Conservation (phyloP, 2,329 filamentous ascomycete genomes). For the Stachybotrys chlorohalonatus region DNA sequence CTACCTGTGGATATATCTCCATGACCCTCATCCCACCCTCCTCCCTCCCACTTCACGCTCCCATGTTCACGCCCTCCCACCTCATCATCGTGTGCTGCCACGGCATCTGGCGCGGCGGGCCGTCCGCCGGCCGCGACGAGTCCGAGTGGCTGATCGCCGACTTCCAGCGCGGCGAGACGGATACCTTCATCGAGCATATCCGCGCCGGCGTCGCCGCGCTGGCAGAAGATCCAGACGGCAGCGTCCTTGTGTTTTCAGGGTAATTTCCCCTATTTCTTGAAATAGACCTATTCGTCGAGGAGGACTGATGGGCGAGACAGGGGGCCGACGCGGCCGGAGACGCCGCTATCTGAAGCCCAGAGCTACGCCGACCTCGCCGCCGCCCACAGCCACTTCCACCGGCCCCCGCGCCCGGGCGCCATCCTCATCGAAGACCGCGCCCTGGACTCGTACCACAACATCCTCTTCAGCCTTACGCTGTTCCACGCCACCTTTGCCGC, state of each 20-base stretch:
- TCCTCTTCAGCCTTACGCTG: conserved; percentile 60
- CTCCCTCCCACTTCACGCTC: conserved; percentile 3
- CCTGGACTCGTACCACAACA: conserved; percentile 78
- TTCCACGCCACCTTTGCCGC: conserved; percentile 29
- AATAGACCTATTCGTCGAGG: too few relatives aligned
- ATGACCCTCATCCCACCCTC: not conserved
- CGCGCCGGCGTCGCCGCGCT: conserved; percentile 51
- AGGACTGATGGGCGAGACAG: conserved; percentile 23
- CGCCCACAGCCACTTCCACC: conserved; percentile 33
- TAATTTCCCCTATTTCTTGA: conserved; percentile 20
- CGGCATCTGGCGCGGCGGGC: conserved; percentile 62
- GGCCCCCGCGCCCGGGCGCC: not conserved
- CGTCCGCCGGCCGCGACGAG: conserved; percentile 41
- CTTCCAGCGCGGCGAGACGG: conserved; percentile 71
- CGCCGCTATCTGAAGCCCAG: conserved; percentile 47
- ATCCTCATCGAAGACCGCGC: conserved; percentile 60
- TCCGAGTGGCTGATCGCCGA: conserved; percentile 63
- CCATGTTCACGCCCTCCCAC: conserved; percentile 29
- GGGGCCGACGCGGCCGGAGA: conserved; percentile 52
- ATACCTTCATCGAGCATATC: conserved; percentile 71
- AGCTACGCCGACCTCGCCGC: conserved; percentile 50
- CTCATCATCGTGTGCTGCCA: conserved; percentile 80
- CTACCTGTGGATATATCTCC: not conserved
- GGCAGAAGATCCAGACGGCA: conserved; percentile 27
- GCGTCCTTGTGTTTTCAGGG: conserved; percentile 65